Evolutionary conservation across 441 rosid genomes (phyloP), one percentile per base, ranked within the genome.

Genomic region (Raphanus hybrid): DNA sequence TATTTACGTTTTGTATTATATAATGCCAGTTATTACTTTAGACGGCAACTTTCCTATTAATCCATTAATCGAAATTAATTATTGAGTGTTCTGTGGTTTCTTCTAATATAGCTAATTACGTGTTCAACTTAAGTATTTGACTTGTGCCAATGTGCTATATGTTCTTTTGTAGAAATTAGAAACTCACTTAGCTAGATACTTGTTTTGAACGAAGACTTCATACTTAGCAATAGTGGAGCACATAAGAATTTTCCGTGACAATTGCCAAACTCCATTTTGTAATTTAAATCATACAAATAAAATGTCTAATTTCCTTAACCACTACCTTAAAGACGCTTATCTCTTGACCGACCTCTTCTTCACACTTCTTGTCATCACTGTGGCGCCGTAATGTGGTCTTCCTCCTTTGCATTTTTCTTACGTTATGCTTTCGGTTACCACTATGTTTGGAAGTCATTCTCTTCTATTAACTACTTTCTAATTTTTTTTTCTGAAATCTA

Each of bases 321-420:
- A 72, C 64, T 20, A n/a, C 43, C 54, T 71, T 37, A 66, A 23
- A 67, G 62, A 34, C 58, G 35, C 63, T 65, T 66, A 65, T 78
- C 77, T 59, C 68, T 23, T 35, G 26, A 72, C 77, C 81, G 37
- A 70, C 72, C 61, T 64, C 66, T 57, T 54, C 43, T 63, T 52
- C 67, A 54, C 71, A 52, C 58, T 39, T 70, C 54, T 48, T 75
- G 74, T 64, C 75, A 64, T 55, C 41, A 55, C 10, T 43, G 69
- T 67, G 64, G 58, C 78, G 81, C 81, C 81, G 78, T 52, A 78
- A 73, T 61, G 29, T 52, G 23, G 64, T 67, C 26, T 16, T 54
- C 26, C 58, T 61, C 35, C 8, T 50, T 52, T 48, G 58, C 57
- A 67, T 12, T 12, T 67, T 72, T 63, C 45, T 72, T 67, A 66